phyloP scores from a whole-genome alignment of 768 basidiomycete species.

The Trametes elegans region DNA sequence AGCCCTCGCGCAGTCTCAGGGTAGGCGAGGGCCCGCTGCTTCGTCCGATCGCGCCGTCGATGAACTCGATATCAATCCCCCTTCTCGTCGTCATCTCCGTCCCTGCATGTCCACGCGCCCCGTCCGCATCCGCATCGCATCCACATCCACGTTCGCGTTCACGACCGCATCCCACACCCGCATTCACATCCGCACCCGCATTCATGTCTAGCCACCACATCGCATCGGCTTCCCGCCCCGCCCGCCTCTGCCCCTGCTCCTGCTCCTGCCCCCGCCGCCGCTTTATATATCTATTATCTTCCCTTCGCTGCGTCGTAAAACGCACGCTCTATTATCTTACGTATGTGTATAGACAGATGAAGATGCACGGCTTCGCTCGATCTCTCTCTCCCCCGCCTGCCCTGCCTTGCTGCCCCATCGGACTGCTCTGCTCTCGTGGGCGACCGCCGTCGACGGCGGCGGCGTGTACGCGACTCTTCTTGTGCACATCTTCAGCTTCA shows the following conservation, averaged over 20 bases:
- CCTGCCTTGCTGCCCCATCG: background rate
- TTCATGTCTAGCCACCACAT: too few relatives aligned
- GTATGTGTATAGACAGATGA: conserved; percentile 22
- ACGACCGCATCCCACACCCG: too few relatives aligned
- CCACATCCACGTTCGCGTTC: background rate
- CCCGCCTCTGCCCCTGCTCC: background rate
- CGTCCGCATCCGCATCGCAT: background rate
- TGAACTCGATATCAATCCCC: too few relatives aligned
- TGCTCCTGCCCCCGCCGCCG: background rate
- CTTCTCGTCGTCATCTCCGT: background rate
- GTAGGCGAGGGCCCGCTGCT: too few relatives aligned
- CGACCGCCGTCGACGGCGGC: background rate
- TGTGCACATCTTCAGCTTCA: conserved; percentile 15
- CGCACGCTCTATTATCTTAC: conserved; percentile 18
- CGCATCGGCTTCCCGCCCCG: background rate
- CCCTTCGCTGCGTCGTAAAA: conserved; percentile 13
- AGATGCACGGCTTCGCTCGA: conserved; percentile 19
- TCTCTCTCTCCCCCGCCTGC: conserved; percentile 32
- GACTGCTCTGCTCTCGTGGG: background rate
- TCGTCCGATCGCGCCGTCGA: background rate
- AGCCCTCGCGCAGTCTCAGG: too few relatives aligned
- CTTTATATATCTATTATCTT: conserved; percentile 21
- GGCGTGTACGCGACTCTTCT: background rate
- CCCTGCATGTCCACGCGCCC: background rate
- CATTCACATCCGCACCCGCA: too few relatives aligned